Evolutionary conservation across 2,329 filamentous ascomycete genomes (phyloP).

Genomic region (Achaetomium macrosporum): DNA sequence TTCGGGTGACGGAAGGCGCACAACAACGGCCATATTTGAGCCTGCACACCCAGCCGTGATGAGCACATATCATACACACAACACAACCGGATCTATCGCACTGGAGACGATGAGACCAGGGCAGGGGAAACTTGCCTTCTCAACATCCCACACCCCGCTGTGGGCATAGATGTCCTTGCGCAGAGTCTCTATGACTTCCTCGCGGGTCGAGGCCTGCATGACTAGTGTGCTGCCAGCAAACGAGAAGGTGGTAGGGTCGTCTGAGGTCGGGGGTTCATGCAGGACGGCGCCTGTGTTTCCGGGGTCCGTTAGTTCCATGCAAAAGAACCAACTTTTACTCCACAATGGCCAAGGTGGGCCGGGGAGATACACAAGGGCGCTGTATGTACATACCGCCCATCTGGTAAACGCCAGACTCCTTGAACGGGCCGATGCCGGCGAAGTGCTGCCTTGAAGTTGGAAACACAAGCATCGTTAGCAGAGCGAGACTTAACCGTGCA

Average conservation of each 20-base stretch:
- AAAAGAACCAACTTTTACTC: no score
- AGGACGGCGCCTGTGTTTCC: slow-evolving; percentile 56
- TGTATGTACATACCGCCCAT: slow-evolving; percentile 54
- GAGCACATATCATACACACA: background rate
- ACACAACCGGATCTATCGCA: background rate
- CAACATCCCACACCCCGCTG: slow-evolving; percentile 73
- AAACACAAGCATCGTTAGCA: background rate
- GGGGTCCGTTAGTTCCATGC: background rate
- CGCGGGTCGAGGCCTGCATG: slow-evolving; percentile 57
- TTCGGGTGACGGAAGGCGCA: slow-evolving; percentile 27
- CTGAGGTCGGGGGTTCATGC: slow-evolving; percentile 58
- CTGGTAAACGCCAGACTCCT: slow-evolving; percentile 53
- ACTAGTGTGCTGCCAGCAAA: slow-evolving; percentile 72
- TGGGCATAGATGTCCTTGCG: slow-evolving; percentile 67
- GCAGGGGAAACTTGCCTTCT: slow-evolving; percentile 50
- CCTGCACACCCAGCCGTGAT: slow-evolving; percentile 14
- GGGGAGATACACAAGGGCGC: background rate
- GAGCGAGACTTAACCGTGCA: no score
- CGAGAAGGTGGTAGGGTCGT: slow-evolving; percentile 52
- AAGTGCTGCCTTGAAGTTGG: slow-evolving; percentile 44
- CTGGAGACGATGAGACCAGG: slow-evolving; percentile 8
- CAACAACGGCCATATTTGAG: slow-evolving; percentile 32
- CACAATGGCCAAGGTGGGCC: no score
- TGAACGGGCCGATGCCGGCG: slow-evolving; percentile 43
- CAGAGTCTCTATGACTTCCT: slow-evolving; percentile 62